These are phyloP conservation scores for Wallemia mellicola DNA, from an alignment of 1,284 basidiomycete genomes.

Conservation along the genomic window DNA sequence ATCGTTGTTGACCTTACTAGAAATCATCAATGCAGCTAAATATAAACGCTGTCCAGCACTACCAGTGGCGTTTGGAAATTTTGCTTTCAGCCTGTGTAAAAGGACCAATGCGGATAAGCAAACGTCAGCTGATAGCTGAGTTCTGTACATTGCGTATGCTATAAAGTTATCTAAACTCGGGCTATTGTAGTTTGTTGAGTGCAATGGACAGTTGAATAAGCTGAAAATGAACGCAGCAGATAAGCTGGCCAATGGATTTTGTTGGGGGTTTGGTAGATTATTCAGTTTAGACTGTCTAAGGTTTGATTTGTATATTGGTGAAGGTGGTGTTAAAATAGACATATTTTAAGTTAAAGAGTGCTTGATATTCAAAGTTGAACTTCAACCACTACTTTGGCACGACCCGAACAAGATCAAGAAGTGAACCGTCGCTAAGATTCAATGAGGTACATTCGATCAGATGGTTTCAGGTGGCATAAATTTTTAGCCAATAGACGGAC, in stretches of 20 bases:
- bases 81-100: conserved; percentile 3
- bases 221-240: neutral
- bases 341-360: too few relatives aligned
- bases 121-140: neutral
- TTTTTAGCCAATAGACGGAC: neutral
- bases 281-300: neutral
- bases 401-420: too few relatives aligned
- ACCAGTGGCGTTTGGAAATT: conserved; percentile 2
- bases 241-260: neutral
- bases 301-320: neutral
- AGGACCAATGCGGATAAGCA: conserved; percentile 3
- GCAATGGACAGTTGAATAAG: neutral
- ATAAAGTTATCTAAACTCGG: neutral
- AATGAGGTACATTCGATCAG: conserved; percentile 1
- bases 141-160: conserved; percentile 1
- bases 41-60: conserved; percentile 2
- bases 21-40: conserved; percentile 3
- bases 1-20: neutral
- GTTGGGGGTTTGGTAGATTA: neutral
- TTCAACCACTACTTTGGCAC: too few relatives aligned
- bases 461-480: neutral
- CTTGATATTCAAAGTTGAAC: too few relatives aligned
- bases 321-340: neutral
- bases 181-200: neutral
- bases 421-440: neutral